phyloP scores from a whole-genome alignment of 2,329 filamentous ascomycete species.

The Exserohilum rostratum region DNA sequence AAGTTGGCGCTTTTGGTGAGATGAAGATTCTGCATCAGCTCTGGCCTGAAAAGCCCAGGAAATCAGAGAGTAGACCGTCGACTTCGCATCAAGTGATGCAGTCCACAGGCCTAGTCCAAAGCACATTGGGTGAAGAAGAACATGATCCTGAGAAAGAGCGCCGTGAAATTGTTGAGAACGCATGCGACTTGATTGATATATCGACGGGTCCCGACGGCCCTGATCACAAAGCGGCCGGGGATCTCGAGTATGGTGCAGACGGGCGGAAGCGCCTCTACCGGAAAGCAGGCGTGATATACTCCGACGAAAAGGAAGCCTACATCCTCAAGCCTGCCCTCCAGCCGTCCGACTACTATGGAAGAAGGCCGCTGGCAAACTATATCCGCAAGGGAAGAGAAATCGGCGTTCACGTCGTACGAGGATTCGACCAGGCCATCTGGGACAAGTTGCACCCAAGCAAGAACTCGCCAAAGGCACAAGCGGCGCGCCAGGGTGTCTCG shows the following conservation, averaged over 20 bases:
- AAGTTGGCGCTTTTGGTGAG: slow-evolving; percentile 87
- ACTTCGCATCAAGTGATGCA: slow-evolving; percentile 45
- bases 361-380: slow-evolving; percentile 76
- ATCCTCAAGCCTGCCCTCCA: slow-evolving; percentile 84
- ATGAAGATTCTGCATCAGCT: slow-evolving; percentile 85
- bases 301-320: slow-evolving; percentile 76
- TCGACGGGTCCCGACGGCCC: slow-evolving; percentile 52
- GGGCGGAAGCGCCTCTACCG: slow-evolving; percentile 66
- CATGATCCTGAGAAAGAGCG: slow-evolving; percentile 54
- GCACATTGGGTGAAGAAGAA: slow-evolving; percentile 41
- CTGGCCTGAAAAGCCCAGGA: slow-evolving; percentile 74
- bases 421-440: slow-evolving; percentile 82
- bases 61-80: slow-evolving; percentile 51
- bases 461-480: slow-evolving; percentile 47
- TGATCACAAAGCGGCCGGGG: slow-evolving; percentile 57
- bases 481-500: slow-evolving; percentile 54
- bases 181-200: slow-evolving; percentile 56
- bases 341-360: slow-evolving; percentile 83
- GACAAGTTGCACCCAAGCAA: slow-evolving; percentile 69
- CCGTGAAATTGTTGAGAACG: slow-evolving; percentile 51
- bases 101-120: slow-evolving; percentile 39
- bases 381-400: slow-evolving; percentile 83
- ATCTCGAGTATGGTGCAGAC: slow-evolving; percentile 50
- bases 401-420: slow-evolving; percentile 85
- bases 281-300: slow-evolving; percentile 85